phyloP scores from a whole-genome alignment of 441 rosid species.

The Theobroma grandiflorum region DNA sequence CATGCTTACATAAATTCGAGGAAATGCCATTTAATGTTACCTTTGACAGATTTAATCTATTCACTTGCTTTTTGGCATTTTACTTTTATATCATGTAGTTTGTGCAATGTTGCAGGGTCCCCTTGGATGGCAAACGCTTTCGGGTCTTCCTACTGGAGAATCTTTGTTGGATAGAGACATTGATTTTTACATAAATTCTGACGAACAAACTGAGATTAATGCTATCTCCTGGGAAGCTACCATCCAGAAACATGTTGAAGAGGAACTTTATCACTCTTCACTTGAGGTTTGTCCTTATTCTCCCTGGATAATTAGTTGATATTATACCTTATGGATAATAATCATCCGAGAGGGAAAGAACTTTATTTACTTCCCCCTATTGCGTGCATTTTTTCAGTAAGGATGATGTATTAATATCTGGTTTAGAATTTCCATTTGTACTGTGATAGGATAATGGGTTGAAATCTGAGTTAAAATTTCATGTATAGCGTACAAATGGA shows the following conservation, averaged over 20 bases:
- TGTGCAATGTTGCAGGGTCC: conserved; percentile 77
- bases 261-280: conserved; percentile 87
- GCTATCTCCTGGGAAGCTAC: conserved; percentile 96
- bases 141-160: conserved; percentile 83
- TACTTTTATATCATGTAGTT: conserved; percentile 23
- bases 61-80: background rate
- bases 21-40: background rate
- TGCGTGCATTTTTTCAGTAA: background rate
- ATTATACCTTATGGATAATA: background rate
- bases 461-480: conserved; percentile 27
- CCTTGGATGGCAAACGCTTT: conserved; percentile 90
- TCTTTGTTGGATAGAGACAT: conserved; percentile 71
- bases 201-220: conserved; percentile 72
- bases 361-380: background rate
- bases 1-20: conserved; percentile 7
- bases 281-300: conserved; percentile 59
- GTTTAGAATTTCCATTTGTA: conserved; percentile 23
- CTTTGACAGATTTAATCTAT: conserved; percentile 19
- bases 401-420: background rate
- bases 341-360: background rate
- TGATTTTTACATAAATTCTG: conserved; percentile 73
- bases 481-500: conserved; percentile 6
- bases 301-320: conserved; percentile 17
- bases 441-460: conserved; percentile 3
- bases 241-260: conserved; percentile 88